Percentiles rank a stretch among this genome's conserved stretches.
Conservation (phyloP, 129 eudicot genomes). For the Flaveria brownii region DNA sequence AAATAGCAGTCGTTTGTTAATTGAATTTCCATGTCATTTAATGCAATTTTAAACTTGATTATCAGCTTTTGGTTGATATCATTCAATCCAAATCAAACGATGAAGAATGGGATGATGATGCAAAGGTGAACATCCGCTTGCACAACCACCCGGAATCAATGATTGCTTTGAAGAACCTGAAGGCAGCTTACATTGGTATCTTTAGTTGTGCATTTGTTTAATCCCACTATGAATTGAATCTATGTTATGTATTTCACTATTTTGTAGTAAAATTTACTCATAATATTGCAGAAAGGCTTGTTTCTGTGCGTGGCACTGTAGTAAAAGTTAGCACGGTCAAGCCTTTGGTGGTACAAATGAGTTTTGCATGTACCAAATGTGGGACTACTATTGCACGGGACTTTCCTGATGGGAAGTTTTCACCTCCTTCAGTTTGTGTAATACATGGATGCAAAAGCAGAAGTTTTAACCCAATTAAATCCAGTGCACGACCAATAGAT, state of each 20-base stretch:
- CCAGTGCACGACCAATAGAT: conserved; percentile 75
- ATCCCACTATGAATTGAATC: neutral
- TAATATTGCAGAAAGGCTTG: conserved; percentile 68
- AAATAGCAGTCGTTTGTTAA: neutral
- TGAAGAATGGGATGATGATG: conserved; percentile 38
- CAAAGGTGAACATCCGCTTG: conserved; percentile 77
- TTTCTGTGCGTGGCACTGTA: conserved; percentile 85
- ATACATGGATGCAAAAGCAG: conserved; percentile 80
- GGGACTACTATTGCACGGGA: conserved; percentile 66
- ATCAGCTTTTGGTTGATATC: conserved; percentile 36
- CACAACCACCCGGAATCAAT: conserved; percentile 78
- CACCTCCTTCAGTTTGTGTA: conserved; percentile 74
- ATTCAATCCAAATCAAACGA: conserved; percentile 33
- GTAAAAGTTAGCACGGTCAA: conserved; percentile 89
- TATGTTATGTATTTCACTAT: conserved; percentile 15
- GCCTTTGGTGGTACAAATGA: conserved; percentile 88
- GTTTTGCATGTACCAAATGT: conserved; percentile 71
- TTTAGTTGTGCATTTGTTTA: neutral
- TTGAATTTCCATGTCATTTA: neutral
- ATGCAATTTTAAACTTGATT: neutral
- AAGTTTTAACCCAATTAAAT: conserved; percentile 70
- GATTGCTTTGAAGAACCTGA: conserved; percentile 88
- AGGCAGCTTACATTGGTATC: conserved; percentile 94
- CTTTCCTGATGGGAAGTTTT: conserved; percentile 96
- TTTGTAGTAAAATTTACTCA: conserved; percentile 11